Percentiles rank a stretch among this genome's conserved stretches.
phyloP scores from a whole-genome alignment of 73 alveolate species.

The Paramecium sonneborni region DNA sequence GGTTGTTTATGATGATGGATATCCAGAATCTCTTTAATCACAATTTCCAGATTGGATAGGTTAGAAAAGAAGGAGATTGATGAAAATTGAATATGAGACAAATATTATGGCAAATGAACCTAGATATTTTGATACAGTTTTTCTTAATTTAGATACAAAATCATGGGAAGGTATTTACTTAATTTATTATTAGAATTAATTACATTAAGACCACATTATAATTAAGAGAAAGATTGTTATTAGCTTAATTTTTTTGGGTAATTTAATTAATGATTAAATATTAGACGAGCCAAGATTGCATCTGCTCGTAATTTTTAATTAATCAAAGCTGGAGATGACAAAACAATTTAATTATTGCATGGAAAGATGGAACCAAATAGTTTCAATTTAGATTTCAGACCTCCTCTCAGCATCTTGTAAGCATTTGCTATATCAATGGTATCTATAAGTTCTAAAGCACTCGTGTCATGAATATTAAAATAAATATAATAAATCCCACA shows the following conservation, averaged over 20 bases:
- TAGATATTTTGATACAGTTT: conserved; percentile 71
- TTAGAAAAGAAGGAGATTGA: conserved; percentile 46
- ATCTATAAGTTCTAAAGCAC: conserved; percentile 80
- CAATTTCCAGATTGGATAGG: conserved; percentile 58
- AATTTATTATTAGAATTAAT: conserved; percentile 20
- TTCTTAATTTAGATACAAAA: conserved; percentile 33
- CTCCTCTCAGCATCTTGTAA: conserved; percentile 64
- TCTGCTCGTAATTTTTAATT: conserved; percentile 81
- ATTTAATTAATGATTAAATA: background rate
- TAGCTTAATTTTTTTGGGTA: conserved; percentile 78
- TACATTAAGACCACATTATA: conserved; percentile 73
- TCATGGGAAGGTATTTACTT: conserved; percentile 42
- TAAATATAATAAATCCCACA: background rate
- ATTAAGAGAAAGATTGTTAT: conserved; percentile 76
- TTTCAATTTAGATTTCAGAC: conserved; percentile 77
- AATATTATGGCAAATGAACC: conserved; percentile 84
- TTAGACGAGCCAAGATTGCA: conserved; percentile 74
- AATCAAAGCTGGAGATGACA: conserved; percentile 70
- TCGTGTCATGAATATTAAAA: conserved; percentile 70
- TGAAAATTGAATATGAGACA: conserved; percentile 76
- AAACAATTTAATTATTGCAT: conserved; percentile 71
- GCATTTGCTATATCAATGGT: conserved; percentile 75
- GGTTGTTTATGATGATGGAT: conserved; percentile 76
- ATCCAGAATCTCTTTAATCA: background rate
- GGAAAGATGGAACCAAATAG: conserved; percentile 73